phyloP scores from a whole-genome alignment of 306 rosid species.

The Cicer chorassanicum region DNA sequence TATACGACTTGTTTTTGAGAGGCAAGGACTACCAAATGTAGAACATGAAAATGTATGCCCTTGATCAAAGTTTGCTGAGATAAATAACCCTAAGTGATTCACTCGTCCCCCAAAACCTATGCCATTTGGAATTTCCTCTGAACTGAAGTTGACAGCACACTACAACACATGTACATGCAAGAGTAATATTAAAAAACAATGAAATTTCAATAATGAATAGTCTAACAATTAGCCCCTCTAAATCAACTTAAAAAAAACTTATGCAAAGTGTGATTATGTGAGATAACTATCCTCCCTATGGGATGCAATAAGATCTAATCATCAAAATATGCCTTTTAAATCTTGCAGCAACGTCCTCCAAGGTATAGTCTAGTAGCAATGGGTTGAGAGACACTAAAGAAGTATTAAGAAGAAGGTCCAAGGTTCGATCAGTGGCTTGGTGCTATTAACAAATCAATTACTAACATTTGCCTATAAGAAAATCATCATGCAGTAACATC shows the following conservation, averaged over 20 bases:
- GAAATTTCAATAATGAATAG: neutral
- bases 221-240: neutral
- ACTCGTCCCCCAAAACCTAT: slow-evolving; percentile 87
- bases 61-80: slow-evolving; percentile 77
- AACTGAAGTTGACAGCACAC: slow-evolving; percentile 90
- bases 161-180: slow-evolving; percentile 37
- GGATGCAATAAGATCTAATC: neutral
- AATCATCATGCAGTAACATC: too few species aligned
- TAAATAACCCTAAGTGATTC: slow-evolving; percentile 77
- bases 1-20: slow-evolving; percentile 67
- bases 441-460: too few species aligned
- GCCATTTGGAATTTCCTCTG: slow-evolving; percentile 91
- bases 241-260: slow-evolving; percentile 14
- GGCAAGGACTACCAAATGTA: slow-evolving; percentile 89
- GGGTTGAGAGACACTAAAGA: too few species aligned
- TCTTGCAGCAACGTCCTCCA: too few species aligned
- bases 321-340: neutral
- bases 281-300: neutral
- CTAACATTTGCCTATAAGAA: too few species aligned
- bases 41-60: slow-evolving; percentile 83
- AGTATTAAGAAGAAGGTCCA: too few species aligned
- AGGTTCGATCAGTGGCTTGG: too few species aligned
- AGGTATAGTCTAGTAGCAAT: too few species aligned
- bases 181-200: neutral
- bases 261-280: neutral